Evolutionary conservation across 306 rosid genomes (phyloP).

Genomic region (Vigna trinervia): DNA sequence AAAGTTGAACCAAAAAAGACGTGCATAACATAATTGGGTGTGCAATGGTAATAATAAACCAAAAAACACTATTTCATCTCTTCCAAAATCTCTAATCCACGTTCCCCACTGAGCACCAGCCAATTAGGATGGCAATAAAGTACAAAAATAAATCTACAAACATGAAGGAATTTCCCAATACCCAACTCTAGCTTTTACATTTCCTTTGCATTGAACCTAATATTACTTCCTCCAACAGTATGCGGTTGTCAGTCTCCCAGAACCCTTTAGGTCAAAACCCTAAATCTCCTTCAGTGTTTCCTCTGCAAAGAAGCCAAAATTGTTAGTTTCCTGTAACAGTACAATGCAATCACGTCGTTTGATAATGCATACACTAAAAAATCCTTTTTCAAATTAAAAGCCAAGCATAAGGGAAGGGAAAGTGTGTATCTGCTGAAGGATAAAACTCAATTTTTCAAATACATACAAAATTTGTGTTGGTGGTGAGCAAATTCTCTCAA

Average conservation of each 20-base stretch:
- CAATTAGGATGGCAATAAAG: neutral
- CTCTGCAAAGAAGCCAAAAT: constrained; percentile 58
- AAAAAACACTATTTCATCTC: neutral
- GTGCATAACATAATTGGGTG: neutral
- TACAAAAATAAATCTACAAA: neutral
- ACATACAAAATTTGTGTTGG: neutral
- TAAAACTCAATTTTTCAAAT: constrained; percentile 1
- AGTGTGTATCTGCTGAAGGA: neutral
- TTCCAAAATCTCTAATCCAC: neutral
- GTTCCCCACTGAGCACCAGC: neutral
- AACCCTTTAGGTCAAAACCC: neutral
- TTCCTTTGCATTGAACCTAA: constrained; percentile 19
- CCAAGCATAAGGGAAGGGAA: neutral
- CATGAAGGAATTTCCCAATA: neutral
- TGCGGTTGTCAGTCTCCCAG: constrained; percentile 9
- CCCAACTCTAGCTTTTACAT: neutral
- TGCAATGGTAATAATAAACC: neutral
- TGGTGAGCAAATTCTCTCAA: neutral
- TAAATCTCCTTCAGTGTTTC: constrained; percentile 49
- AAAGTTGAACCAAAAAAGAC: neutral
- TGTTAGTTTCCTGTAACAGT: constrained; percentile 25
- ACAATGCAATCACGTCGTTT: constrained; percentile 15
- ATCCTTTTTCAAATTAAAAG: neutral
- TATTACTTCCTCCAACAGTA: constrained; percentile 21
- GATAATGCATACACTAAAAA: neutral